phyloP scores from a whole-genome alignment of 208 protist genomes.

The Sergeia podlipaevii region DNA sequence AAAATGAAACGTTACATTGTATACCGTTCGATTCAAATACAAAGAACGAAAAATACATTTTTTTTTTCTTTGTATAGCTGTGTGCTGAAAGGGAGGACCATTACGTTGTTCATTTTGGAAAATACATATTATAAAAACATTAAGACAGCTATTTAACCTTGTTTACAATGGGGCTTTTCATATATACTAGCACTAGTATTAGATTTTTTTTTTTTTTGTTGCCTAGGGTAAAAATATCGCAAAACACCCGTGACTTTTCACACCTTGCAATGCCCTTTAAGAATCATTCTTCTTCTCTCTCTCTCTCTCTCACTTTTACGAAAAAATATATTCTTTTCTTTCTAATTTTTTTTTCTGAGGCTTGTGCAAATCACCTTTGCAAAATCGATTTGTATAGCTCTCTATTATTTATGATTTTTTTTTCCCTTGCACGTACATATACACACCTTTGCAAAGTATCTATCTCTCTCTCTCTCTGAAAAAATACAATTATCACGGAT shows the following conservation, averaged over 20 bases:
- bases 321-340: neutral
- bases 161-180: neutral
- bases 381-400: too few species aligned
- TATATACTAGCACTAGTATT: neutral
- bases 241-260: too few species aligned
- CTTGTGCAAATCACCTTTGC: neutral
- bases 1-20: too few species aligned
- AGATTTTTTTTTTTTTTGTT: constrained; percentile 14
- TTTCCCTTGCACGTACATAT: constrained; percentile 1
- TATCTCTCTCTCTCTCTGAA: constrained; percentile 7
- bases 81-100: too few species aligned
- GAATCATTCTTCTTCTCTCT: neutral
- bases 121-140: too few species aligned
- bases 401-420: neutral
- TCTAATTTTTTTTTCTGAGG: constrained; percentile 1
- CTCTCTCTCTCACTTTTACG: neutral
- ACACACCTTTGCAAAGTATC: neutral
- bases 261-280: too few species aligned
- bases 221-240: too few species aligned
- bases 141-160: too few species aligned
- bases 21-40: too few species aligned
- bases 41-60: too few species aligned
- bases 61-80: too few species aligned
- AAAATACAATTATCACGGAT: neutral
- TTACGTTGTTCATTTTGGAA: too few species aligned